These are phyloP conservation scores for Zelopaecilomyces penicillatus DNA, from an alignment of 2,329 filamentous ascomycete genomes.

Conservation along the genomic window DNA sequence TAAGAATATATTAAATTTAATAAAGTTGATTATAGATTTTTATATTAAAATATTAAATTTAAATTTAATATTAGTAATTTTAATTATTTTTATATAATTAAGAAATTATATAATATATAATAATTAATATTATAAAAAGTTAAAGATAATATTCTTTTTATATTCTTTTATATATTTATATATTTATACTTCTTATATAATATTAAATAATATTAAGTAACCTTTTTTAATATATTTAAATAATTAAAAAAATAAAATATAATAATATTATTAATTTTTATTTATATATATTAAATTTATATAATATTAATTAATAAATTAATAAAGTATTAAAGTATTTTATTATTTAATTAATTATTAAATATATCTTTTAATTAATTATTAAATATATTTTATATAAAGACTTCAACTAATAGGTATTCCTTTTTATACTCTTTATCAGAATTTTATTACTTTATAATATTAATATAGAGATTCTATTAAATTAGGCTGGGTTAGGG, in stretches of 20 bases:
- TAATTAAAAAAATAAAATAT: background rate
- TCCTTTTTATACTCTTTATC: background rate
- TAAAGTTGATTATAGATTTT: background rate
- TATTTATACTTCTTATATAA: background rate
- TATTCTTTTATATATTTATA: background rate
- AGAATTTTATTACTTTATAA: background rate
- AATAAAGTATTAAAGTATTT: background rate
- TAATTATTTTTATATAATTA: background rate
- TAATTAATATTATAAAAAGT: background rate
- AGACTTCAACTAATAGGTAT: background rate
- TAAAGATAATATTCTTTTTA: background rate
- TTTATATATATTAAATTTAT: background rate
- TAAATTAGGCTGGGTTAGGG: background rate
- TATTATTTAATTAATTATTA: background rate
- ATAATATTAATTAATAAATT: background rate
- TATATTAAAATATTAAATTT: background rate
- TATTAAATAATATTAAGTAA: background rate
- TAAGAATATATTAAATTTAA: background rate
- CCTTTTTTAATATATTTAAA: background rate
- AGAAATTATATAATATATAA: background rate
- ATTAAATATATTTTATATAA: background rate
- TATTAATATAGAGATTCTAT: background rate
- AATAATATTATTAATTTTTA: background rate
- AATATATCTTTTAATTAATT: background rate
- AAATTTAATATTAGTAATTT: background rate